Evolutionary conservation across 75 land plant genomes (phyloP), one percentile per base, ranked within the genome.

Genomic region (Pinus tabuliformis): DNA sequence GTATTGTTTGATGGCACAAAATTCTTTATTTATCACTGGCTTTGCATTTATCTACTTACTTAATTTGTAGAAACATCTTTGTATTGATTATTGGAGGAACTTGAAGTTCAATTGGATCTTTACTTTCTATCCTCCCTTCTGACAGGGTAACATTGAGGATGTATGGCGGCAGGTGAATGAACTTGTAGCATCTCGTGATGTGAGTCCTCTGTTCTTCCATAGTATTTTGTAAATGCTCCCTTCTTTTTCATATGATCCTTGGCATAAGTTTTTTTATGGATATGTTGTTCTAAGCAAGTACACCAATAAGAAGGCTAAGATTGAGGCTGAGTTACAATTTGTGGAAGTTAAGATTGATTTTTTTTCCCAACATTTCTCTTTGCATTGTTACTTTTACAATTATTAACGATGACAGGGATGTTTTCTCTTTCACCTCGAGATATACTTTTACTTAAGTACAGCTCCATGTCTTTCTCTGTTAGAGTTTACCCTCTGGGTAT

Each of bases 81-180:
- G 24, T 28, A 68, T 8, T 42, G 9, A 20, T 17, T 42, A 9
- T 36, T 39, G 72, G 72, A 42, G 1, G 14, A 13, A 42, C 13
- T 68, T 68, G 72, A 68, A 68, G 20, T 9, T 39, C 54, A 42
- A 42, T 24, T 42, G 49, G 21, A 42, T 21, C 22, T 20, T n/a
- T 42, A 8, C 45, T 39, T 39, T n/a, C 49, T n/a, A 20, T 20
- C 9, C 24, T 68, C 33, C 45, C 57, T 78, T 72, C 54, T 70
- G 65, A 59, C 62, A 95, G 98, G 98, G 98, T 68, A 88, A 90
- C 70, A 93, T 90, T 64, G 90, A 91, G 65, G 92, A 95, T 88
- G 98, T 95, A 57, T 89, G 91, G 73, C 89, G 94, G 56, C 98
- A 95, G 78, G 96, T 95, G 56, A 86, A 91, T 82, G 98, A 95